Evolutionary conservation across 2,329 filamentous ascomycete genomes (phyloP), one percentile per base, ranked within the genome.

Genomic region (Helotiales sp.): DNA sequence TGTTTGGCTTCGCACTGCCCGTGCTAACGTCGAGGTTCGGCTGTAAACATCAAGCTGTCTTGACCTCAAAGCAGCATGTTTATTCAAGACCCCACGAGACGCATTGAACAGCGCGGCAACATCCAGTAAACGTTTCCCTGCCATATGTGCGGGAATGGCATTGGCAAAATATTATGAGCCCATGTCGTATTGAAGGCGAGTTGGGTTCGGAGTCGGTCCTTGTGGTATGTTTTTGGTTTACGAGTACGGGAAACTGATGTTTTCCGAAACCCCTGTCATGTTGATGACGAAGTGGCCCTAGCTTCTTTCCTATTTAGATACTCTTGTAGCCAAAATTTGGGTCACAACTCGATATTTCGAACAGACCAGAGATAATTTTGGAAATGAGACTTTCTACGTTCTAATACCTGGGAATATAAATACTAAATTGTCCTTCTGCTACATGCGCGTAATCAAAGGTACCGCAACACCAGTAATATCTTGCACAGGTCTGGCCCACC

Each of bases 41-140:
- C 76, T 84, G 71, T 83, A 88, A 48, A 84, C 72, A 69, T 88
- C 82, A 66, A 87, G 75, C 70, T 89, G 85, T 54, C 80, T 79
- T 54, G 61, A 57, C 63, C 84, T 78, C 52, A 88, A 75, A 58
- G 82, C 82, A 49, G 83, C 70, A 72, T 88, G 85, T 71, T 82
- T 86, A 49, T 79, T 74, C 49, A 87, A 88, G 60, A 93, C 81
- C 31, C 82, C 82, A 59, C 86, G 83, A 51, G 88, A 87, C 70
- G 85, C 89, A 77, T 81, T 85, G 72, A 88, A 79, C 63, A 93
- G 79, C 60, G 86, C 83, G 65, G 86, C 84, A 67, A 89, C 77
- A 76, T 93, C 90, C 70, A 92, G 69, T 80, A 84, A 75, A 83
- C 87, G 75, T 81, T 83, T 80, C 57, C 80, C 80, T 54, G 79